A percentile compares a stretch with the other conserved stretches of the same genome.
Conservation (phyloP, 2,329 filamentous ascomycete genomes). For the Exserohilum rostratum region DNA sequence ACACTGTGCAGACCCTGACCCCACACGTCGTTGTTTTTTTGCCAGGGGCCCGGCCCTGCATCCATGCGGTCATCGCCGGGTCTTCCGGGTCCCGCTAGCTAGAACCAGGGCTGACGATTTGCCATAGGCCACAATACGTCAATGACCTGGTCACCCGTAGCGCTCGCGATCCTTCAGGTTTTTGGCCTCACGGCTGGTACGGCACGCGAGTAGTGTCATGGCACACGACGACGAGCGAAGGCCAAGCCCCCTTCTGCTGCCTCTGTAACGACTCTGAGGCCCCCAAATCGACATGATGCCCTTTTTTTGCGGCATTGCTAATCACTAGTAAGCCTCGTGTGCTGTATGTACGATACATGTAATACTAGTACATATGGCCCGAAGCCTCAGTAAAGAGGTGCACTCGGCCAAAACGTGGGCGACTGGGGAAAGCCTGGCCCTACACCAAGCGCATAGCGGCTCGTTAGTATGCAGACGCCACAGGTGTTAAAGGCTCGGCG, state of each 20-base stretch:
- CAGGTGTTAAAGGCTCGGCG: conserved; percentile 17
- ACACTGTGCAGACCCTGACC: conserved; percentile 8
- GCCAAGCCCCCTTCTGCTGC: conserved; percentile 1
- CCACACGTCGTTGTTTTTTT: conserved; percentile 11
- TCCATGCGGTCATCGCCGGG: conserved; percentile 19
- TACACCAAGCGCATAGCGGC: conserved; percentile 10
- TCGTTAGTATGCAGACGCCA: conserved; percentile 24
- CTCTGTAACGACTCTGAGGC: neutral
- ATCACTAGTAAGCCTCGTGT: too few relatives aligned
- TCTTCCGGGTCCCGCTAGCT: conserved; percentile 10
- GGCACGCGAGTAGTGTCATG: conserved; percentile 22
- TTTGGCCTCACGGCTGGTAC: conserved; percentile 32
- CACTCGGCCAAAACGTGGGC: neutral
- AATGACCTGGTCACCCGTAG: conserved; percentile 40
- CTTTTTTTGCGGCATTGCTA: too few relatives aligned
- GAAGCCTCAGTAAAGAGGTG: neutral
- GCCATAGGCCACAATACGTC: conserved; percentile 38
- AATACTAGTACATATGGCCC: too few relatives aligned
- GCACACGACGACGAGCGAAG: neutral
- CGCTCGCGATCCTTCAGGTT: conserved; percentile 35
- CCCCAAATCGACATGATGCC: too few relatives aligned
- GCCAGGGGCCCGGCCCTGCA: conserved; percentile 3
- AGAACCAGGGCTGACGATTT: conserved; percentile 18
- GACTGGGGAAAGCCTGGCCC: conserved; percentile 2
- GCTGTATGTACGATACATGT: too few relatives aligned